Percentiles rank a stretch among this genome's conserved stretches.
phyloP scores from a whole-genome alignment of 331 rosid genomes.

The Rhamnella rubrinervis region DNA sequence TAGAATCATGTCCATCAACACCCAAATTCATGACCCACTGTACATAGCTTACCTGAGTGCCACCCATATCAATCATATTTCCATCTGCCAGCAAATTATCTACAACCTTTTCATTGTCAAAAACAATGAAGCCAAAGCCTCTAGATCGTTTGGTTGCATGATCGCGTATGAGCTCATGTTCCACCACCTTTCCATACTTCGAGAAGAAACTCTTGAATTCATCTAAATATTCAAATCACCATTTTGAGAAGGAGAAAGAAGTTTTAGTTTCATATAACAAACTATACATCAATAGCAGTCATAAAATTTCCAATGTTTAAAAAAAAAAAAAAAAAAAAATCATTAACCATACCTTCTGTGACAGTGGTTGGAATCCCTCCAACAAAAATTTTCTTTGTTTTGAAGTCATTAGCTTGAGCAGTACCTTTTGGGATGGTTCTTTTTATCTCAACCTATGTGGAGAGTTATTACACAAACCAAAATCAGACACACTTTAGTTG shows the following conservation, averaged over 20 bases:
- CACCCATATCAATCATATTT: constrained; percentile 65
- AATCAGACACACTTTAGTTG: constrained; percentile 1
- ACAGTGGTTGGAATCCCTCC: constrained; percentile 59
- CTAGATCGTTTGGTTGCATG: constrained; percentile 59
- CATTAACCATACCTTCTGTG: constrained; percentile 43
- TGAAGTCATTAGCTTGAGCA: constrained; percentile 44
- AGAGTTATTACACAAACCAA: neutral
- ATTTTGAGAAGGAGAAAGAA: neutral
- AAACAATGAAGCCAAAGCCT: constrained; percentile 66
- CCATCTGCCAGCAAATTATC: constrained; percentile 58
- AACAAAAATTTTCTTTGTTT: constrained; percentile 64
- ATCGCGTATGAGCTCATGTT: constrained; percentile 61
- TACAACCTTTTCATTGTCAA: constrained; percentile 54
- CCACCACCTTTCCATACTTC: constrained; percentile 54
- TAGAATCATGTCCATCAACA: constrained; percentile 1
- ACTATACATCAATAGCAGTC: neutral
- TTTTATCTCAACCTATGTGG: constrained; percentile 61
- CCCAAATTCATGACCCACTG: constrained; percentile 9
- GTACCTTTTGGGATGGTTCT: constrained; percentile 70
- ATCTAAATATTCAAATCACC: constrained; percentile 32
- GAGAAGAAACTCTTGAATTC: constrained; percentile 56
- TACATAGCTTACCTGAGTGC: constrained; percentile 60
- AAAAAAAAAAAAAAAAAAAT: neutral
- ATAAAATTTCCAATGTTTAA: neutral
- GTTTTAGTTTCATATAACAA: neutral